phyloP scores from a whole-genome alignment of 495 filamentous ascomycete species.

The Baudoinia panamericana region DNA sequence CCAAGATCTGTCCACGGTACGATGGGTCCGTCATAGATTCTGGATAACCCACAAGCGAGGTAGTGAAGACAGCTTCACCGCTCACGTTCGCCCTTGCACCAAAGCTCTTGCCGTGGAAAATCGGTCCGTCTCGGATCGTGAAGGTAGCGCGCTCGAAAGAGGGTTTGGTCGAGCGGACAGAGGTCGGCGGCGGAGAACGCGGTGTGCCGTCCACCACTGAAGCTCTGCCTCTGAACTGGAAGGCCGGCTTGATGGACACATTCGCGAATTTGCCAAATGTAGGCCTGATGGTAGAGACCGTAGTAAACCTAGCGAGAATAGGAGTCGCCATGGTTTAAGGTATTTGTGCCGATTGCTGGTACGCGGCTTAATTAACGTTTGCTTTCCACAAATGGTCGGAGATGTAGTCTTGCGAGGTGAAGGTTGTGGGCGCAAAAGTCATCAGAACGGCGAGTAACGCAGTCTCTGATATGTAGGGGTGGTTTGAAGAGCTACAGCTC shows the following conservation, averaged over 20 bases:
- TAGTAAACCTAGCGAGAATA: slow-evolving; percentile 50
- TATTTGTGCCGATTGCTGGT: slow-evolving; percentile 15
- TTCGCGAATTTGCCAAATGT: slow-evolving; percentile 38
- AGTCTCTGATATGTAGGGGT: background rate
- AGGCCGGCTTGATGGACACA: slow-evolving; percentile 38
- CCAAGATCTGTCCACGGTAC: slow-evolving; percentile 95
- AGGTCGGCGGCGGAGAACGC: slow-evolving; percentile 35
- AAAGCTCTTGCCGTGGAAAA: slow-evolving; percentile 88
- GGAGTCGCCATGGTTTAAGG: slow-evolving; percentile 33
- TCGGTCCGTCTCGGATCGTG: slow-evolving; percentile 84
- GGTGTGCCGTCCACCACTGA: slow-evolving; percentile 54
- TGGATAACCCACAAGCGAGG: slow-evolving; percentile 84
- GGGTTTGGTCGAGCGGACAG: slow-evolving; percentile 42
- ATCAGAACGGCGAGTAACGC: slow-evolving; percentile 4
- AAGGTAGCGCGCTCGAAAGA: slow-evolving; percentile 70
- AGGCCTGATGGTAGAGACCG: slow-evolving; percentile 43
- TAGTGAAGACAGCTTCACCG: slow-evolving; percentile 91
- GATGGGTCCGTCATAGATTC: slow-evolving; percentile 98
- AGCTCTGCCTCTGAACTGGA: slow-evolving; percentile 51
- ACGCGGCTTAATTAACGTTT: slow-evolving; percentile 51
- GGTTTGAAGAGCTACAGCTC: background rate
- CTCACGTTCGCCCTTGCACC: slow-evolving; percentile 84
- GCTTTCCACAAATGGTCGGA: slow-evolving; percentile 98
- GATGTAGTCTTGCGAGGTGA: slow-evolving; percentile 45
- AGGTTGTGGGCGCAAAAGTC: slow-evolving; percentile 19